These are phyloP conservation scores for Fonsecaea monophora DNA, from an alignment of 2,329 filamentous ascomycete species.

Conservation along the genomic window DNA sequence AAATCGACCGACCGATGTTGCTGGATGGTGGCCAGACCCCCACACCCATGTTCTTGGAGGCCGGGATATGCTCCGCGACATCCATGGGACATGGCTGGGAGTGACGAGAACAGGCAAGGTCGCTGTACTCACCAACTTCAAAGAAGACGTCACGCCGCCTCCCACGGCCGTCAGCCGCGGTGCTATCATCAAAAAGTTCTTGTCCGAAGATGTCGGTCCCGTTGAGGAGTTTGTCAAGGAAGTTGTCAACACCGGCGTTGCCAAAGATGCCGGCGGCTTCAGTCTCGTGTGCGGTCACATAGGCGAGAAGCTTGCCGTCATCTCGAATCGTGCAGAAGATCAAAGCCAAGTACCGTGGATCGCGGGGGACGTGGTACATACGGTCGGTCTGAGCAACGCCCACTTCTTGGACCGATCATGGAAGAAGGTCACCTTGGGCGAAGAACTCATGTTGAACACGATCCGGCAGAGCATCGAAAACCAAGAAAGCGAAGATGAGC, in stretches of 20 bases:
- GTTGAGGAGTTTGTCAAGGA: conserved; percentile 61
- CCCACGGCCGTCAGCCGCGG: conserved; percentile 61
- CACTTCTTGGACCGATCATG: conserved; percentile 65
- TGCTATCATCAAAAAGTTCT: conserved; percentile 65
- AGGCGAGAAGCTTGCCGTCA: conserved; percentile 61
- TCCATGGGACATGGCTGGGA: conserved; percentile 70
- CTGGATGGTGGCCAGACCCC: conserved; percentile 66
- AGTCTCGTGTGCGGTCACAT: conserved; percentile 66
- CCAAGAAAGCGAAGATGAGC: conserved; percentile 54
- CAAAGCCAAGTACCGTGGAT: conserved; percentile 61
- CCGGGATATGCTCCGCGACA: conserved; percentile 65
- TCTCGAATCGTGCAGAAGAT: conserved; percentile 67
- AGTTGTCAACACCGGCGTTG: conserved; percentile 61
- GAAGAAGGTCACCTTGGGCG: conserved; percentile 67
- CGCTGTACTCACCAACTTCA: conserved; percentile 70
- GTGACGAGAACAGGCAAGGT: conserved; percentile 66
- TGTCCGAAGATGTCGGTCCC: conserved; percentile 54
- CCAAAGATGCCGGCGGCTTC: conserved; percentile 67
- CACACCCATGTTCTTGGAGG: conserved; percentile 64
- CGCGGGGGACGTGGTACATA: conserved; percentile 56
- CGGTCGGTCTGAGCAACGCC: conserved; percentile 67
- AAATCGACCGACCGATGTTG: conserved; percentile 64
- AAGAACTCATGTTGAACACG: conserved; percentile 58
- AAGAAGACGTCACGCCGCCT: conserved; percentile 58
- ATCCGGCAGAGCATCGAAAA: conserved; percentile 55